Evolutionary conservation across 106 monocot species (phyloP).

Genomic region (Dendrobium nobile): DNA sequence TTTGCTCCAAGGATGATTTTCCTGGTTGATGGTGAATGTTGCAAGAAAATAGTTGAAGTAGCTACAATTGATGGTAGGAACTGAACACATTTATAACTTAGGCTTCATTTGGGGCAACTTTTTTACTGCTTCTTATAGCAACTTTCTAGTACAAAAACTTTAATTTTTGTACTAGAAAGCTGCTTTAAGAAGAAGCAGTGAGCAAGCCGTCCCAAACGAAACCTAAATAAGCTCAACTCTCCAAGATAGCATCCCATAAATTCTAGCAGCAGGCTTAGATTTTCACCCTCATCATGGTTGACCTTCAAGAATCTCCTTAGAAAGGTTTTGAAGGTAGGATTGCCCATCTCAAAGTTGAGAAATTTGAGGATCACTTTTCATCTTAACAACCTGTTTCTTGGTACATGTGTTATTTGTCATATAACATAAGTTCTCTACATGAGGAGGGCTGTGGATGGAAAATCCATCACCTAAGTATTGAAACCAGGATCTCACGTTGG

Average conservation of each 20-base stretch:
- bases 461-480: too few relatives aligned
- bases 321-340: conserved; percentile 65
- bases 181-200: too few relatives aligned
- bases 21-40: conserved; percentile 40
- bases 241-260: conserved; percentile 57
- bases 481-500: too few relatives aligned
- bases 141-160: too few relatives aligned
- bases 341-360: conserved; percentile 87
- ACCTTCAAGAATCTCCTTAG: conserved; percentile 41
- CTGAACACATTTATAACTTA: conserved; percentile 38
- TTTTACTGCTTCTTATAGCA: too few relatives aligned
- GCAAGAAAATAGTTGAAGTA: conserved; percentile 60
- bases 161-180: too few relatives aligned
- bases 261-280: conserved; percentile 30
- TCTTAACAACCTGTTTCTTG: conserved; percentile 46
- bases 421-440: conserved; percentile 77
- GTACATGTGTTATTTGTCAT: conserved; percentile 80
- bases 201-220: too few relatives aligned
- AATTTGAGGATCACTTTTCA: conserved; percentile 70
- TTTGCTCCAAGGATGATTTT: conserved; percentile 40
- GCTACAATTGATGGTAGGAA: conserved; percentile 63
- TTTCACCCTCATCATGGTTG: conserved; percentile 17
- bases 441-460: too few relatives aligned
- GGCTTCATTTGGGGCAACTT: too few relatives aligned
- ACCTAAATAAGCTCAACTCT: conserved; percentile 55